A percentile compares a stretch with the other conserved stretches of the same genome.
phyloP scores from a whole-genome alignment of 345 rosid species.

The Passiflora organensis region DNA sequence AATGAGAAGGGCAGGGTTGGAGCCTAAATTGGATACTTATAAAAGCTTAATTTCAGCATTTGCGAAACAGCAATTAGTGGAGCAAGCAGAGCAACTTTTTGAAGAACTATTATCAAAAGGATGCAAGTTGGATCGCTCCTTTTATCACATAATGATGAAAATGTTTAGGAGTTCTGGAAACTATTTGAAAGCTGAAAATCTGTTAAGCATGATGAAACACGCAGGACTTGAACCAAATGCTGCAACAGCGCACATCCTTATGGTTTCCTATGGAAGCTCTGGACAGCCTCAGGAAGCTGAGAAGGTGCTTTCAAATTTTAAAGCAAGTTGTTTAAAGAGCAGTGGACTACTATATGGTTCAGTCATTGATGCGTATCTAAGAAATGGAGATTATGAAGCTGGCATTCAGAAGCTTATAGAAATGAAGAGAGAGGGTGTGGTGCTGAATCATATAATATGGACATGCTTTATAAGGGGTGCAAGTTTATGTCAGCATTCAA shows the following conservation, averaged over 20 bases:
- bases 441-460: constrained; percentile 90
- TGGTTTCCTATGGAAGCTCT: constrained; percentile 84
- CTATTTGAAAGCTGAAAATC: constrained; percentile 66
- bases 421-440: constrained; percentile 72
- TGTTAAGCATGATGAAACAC: constrained; percentile 66
- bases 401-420: constrained; percentile 71
- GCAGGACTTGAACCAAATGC: constrained; percentile 71
- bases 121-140: constrained; percentile 75
- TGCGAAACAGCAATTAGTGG: constrained; percentile 62
- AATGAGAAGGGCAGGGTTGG: constrained; percentile 64
- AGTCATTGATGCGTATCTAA: constrained; percentile 84
- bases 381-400: constrained; percentile 53
- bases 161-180: constrained; percentile 65
- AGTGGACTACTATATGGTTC: constrained; percentile 75
- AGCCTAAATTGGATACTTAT: constrained; percentile 77
- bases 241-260: constrained; percentile 95
- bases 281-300: constrained; percentile 90
- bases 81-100: constrained; percentile 78
- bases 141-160: constrained; percentile 91
- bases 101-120: constrained; percentile 58
- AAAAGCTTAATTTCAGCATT: constrained; percentile 91
- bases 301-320: constrained; percentile 63
- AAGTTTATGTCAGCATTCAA: constrained; percentile 48
- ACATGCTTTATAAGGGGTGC: constrained; percentile 92
- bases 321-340: constrained; percentile 55